phyloP scores from a whole-genome alignment of 2,329 filamentous ascomycete genomes.

The Aspergillus clavatus region DNA sequence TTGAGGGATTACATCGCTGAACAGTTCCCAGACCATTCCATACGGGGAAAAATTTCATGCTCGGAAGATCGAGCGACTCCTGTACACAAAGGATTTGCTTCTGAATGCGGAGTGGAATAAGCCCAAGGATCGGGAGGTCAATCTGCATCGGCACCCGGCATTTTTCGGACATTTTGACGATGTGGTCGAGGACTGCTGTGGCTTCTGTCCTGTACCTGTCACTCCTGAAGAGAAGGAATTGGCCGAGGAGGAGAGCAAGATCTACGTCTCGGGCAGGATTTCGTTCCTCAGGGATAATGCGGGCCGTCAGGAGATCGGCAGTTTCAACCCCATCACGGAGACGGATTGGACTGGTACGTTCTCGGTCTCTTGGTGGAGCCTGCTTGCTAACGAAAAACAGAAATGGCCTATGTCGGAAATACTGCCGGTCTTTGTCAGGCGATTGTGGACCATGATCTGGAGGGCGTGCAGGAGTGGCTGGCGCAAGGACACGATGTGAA shows the following conservation, averaged over 20 bases:
- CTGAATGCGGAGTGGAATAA: slow-evolving; percentile 87
- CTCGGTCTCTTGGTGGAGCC: no score
- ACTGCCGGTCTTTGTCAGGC: slow-evolving; percentile 73
- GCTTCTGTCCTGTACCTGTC: slow-evolving; percentile 64
- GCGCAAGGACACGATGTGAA: slow-evolving; percentile 68
- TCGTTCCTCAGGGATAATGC: slow-evolving; percentile 76
- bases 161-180: slow-evolving; percentile 76
- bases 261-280: slow-evolving; percentile 69
- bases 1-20: neutral
- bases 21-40: slow-evolving; percentile 30
- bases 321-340: slow-evolving; percentile 75
- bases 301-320: slow-evolving; percentile 67
- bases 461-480: slow-evolving; percentile 66
- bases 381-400: slow-evolving; percentile 29
- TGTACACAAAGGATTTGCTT: slow-evolving; percentile 75
- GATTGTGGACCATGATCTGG: slow-evolving; percentile 68
- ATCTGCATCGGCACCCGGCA: slow-evolving; percentile 76
- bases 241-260: slow-evolving; percentile 66
- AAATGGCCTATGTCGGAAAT: slow-evolving; percentile 84
- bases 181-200: slow-evolving; percentile 76
- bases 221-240: slow-evolving; percentile 69
- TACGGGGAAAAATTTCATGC: slow-evolving; percentile 37
- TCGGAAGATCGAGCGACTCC: slow-evolving; percentile 68
- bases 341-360: slow-evolving; percentile 66
- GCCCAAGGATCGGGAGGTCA: slow-evolving; percentile 66